These are phyloP conservation scores for Kokia cookei DNA, from an alignment of 441 rosid species.

Conservation along the genomic window DNA sequence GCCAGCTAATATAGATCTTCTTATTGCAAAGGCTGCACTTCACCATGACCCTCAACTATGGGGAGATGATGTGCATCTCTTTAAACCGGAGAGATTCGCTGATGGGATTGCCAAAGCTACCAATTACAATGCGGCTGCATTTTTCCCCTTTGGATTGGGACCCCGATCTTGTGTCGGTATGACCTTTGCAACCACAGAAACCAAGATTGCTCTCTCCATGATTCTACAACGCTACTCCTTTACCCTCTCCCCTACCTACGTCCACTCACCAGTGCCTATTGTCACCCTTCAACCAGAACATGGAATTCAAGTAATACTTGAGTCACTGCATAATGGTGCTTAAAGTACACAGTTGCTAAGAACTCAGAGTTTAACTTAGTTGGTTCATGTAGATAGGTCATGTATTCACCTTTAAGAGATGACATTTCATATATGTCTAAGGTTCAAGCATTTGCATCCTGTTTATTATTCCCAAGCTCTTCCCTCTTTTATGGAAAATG, in stretches of 20 bases:
- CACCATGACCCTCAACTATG: no score
- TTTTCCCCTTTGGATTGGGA: conserved; percentile 22
- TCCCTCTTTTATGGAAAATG: not conserved
- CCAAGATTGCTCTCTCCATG: conserved; percentile 28
- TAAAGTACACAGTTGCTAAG: not conserved
- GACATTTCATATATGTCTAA: no score
- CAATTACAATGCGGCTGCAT: conserved; percentile 8
- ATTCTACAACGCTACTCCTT: conserved; percentile 26
- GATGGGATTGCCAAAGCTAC: no score
- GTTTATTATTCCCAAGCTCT: not conserved
- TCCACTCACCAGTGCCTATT: conserved; percentile 17
- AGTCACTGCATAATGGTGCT: not conserved
- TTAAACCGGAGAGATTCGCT: no score
- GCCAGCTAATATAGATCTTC: no score
- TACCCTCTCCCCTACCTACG: conserved; percentile 29
- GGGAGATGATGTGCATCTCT: no score
- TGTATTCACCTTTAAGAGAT: no score
- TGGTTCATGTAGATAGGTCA: no score
- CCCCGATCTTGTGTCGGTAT: conserved; percentile 28
- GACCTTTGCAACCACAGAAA: conserved; percentile 25
- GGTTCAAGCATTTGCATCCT: not conserved
- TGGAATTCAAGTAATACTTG: conserved; percentile 14
- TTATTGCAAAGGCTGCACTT: no score
- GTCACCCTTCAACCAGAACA: conserved; percentile 18
- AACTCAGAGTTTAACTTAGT: not conserved